Evolutionary conservation across 208 protist species (phyloP).

Genomic region (Leishmania lainsoni): DNA sequence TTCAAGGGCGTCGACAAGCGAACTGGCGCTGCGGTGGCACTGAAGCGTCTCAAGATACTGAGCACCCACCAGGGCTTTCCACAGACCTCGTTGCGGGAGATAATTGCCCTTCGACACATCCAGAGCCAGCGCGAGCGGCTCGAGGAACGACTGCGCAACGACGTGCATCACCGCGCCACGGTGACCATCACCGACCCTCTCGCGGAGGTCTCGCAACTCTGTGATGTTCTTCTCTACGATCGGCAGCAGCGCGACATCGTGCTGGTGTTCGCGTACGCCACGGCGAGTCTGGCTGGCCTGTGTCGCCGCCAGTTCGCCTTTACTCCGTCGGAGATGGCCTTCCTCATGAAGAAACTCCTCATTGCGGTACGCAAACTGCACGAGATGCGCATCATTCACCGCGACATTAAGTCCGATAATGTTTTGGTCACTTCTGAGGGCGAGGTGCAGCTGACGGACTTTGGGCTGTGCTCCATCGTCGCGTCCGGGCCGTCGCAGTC

Average conservation of each 20-base stretch:
- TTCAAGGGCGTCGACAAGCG: conserved; percentile 71
- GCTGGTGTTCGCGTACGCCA: conserved; percentile 80
- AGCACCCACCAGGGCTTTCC: conserved; percentile 86
- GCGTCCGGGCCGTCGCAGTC: not conserved
- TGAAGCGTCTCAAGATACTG: conserved; percentile 89
- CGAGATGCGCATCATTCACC: conserved; percentile 89
- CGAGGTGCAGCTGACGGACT: conserved; percentile 79
- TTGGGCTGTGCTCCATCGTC: conserved; percentile 82
- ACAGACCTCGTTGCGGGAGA: conserved; percentile 85
- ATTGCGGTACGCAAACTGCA: conserved; percentile 68
- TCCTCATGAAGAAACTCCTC: conserved; percentile 76
- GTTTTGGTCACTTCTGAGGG: conserved; percentile 69
- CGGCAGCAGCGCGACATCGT: conserved; percentile 68
- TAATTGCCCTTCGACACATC: conserved; percentile 84
- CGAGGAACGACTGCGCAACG: conserved; percentile 18
- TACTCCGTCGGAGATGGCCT: conserved; percentile 59
- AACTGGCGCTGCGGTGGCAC: conserved; percentile 61
- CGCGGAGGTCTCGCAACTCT: conserved; percentile 67
- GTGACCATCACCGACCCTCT: conserved; percentile 40
- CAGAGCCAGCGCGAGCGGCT: conserved; percentile 50
- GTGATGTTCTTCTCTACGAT: conserved; percentile 78
- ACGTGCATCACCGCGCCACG: not conserved
- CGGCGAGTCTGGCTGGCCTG: conserved; percentile 72
- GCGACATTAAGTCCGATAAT: conserved; percentile 93
- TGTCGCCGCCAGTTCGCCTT: conserved; percentile 67